Conservation (phyloP, 805 yeast species). For the Priceomyces castillae region DNA sequence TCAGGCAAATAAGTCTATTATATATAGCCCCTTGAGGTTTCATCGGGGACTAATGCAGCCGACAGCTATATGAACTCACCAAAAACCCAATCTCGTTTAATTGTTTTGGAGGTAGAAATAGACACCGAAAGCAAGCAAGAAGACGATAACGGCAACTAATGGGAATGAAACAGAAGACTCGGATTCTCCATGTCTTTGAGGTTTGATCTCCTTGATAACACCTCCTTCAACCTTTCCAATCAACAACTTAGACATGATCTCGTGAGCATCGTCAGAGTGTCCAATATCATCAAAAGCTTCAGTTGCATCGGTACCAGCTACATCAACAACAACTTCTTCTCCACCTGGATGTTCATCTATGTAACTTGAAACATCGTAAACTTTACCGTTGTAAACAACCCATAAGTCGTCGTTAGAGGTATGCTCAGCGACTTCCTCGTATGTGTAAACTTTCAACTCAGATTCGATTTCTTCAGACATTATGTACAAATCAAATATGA, state of each 20-base stretch:
- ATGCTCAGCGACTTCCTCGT: conserved; percentile 47
- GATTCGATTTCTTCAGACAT: conserved; percentile 7
- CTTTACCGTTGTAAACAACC: conserved; percentile 44
- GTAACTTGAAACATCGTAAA: conserved; percentile 40
- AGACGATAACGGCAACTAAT: conserved; percentile 34
- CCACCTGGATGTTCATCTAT: conserved; percentile 51
- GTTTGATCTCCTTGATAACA: conserved; percentile 27
- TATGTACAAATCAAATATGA: not conserved
- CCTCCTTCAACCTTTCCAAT: conserved; percentile 80
- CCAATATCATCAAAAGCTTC: conserved; percentile 74
- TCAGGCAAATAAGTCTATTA: not conserved
- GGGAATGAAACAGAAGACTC: conserved; percentile 22
- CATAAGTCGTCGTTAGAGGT: conserved; percentile 41
- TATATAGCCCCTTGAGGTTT: not conserved
- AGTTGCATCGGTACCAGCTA: conserved; percentile 45
- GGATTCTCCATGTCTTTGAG: conserved; percentile 12
- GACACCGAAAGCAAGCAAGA: conserved; percentile 41
- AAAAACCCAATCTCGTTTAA: not conserved
- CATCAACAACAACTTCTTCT: conserved; percentile 44
- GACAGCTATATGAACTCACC: not conserved
- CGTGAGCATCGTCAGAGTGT: conserved; percentile 94
- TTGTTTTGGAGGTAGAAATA: conserved; percentile 28
- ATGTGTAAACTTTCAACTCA: conserved; percentile 37
- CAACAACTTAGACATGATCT: conserved; percentile 60
- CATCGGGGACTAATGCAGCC: not conserved